Percentiles rank a stretch among this genome's conserved stretches.
phyloP scores from a whole-genome alignment of 257 asterid genomes.

The Solanum tacnaense region DNA sequence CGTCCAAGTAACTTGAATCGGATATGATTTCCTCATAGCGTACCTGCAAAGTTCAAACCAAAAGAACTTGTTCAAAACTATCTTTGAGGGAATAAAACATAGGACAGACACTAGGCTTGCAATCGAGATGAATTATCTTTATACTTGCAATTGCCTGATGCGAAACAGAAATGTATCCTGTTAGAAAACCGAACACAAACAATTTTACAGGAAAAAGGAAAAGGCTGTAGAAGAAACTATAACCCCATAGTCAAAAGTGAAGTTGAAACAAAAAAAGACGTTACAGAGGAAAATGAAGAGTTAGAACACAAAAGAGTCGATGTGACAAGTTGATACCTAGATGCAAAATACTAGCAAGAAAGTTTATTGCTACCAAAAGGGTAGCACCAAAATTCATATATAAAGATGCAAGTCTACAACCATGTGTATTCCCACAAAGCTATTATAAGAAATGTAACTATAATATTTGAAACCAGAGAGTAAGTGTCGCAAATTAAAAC shows the following conservation, averaged over 20 bases:
- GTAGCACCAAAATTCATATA: background rate
- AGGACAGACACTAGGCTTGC: background rate
- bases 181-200: background rate
- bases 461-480: background rate
- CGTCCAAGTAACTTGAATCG: slow-evolving; percentile 54
- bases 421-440: background rate
- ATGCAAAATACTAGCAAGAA: background rate
- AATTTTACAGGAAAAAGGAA: background rate
- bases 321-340: background rate
- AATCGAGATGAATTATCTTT: background rate
- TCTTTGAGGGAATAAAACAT: background rate
- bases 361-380: background rate
- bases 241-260: background rate
- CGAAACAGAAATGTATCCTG: background rate
- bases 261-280: background rate
- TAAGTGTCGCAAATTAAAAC: background rate
- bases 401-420: background rate
- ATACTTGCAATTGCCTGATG: background rate
- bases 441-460: background rate
- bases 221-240: background rate
- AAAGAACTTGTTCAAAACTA: background rate
- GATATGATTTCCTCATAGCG: slow-evolving; percentile 67
- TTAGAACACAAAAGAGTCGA: background rate
- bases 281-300: background rate
- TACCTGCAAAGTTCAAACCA: slow-evolving; percentile 25